Percentiles rank a stretch among this genome's conserved stretches.
Conservation (phyloP, 495 filamentous ascomycete species). For the Penicillium turbatum region DNA sequence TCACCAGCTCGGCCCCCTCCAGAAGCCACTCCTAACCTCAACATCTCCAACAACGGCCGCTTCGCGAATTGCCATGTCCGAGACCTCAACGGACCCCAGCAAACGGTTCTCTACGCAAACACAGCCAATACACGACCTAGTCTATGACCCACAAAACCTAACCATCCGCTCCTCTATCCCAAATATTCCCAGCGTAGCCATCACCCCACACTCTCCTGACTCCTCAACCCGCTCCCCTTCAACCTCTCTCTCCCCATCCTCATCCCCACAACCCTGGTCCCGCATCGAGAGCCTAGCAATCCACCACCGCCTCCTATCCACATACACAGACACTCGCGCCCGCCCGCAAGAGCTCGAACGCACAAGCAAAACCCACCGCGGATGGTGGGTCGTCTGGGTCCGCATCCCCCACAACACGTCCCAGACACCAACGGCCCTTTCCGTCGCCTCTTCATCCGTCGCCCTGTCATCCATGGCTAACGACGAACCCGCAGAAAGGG, state of each 20-base stretch:
- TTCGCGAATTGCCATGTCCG: slow-evolving; percentile 41
- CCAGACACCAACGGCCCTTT: slow-evolving; percentile 13
- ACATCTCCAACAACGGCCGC: slow-evolving; percentile 55
- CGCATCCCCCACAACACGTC: slow-evolving; percentile 48
- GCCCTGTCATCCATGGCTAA: slow-evolving; percentile 17
- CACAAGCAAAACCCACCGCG: slow-evolving; percentile 85
- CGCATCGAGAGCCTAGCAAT: slow-evolving; percentile 87
- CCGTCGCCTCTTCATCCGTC: slow-evolving; percentile 16
- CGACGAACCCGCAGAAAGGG: slow-evolving; percentile 15
- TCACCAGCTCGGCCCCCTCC: slow-evolving; percentile 73
- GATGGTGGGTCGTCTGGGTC: slow-evolving; percentile 98
- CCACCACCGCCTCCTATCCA: slow-evolving; percentile 78
- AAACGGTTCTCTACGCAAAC: slow-evolving; percentile 24
- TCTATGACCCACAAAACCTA: slow-evolving; percentile 75
- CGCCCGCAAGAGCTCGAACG: slow-evolving; percentile 64
- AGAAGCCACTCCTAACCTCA: slow-evolving; percentile 62
- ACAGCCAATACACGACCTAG: slow-evolving; percentile 71
- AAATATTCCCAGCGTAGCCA: slow-evolving; percentile 70
- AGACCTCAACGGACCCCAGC: slow-evolving; percentile 22
- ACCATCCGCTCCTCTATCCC: slow-evolving; percentile 82
- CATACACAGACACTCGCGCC: slow-evolving; percentile 58
- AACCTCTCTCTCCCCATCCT: slow-evolving; percentile 63
- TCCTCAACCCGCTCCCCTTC: slow-evolving; percentile 50
- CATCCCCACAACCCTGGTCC: slow-evolving; percentile 49
- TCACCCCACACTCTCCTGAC: slow-evolving; percentile 10